Conservation (phyloP, 139 green algal genomes). For the Zygnema circumcarinatum region DNA sequence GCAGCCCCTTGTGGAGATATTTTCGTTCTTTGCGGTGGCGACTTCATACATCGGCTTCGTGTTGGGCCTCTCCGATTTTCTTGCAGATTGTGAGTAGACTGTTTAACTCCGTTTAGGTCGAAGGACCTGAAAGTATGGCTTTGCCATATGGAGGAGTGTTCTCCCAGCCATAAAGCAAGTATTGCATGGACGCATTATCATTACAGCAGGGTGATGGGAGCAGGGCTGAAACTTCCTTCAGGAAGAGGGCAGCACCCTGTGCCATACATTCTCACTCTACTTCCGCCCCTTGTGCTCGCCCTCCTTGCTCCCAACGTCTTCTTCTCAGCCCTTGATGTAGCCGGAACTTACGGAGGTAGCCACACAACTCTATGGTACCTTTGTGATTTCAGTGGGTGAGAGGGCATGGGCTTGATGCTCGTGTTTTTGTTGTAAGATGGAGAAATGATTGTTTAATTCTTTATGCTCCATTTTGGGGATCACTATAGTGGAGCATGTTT, state of each 20-base stretch:
- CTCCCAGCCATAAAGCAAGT: not conserved
- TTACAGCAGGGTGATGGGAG: not conserved
- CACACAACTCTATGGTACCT: too few relatives aligned
- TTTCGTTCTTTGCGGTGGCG: slow-evolving; percentile 78
- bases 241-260: slow-evolving; percentile 30
- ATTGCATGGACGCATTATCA: not conserved
- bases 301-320: slow-evolving; percentile 63
- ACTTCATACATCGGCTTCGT: slow-evolving; percentile 87
- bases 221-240: slow-evolving; percentile 64
- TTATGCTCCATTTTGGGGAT: too few relatives aligned
- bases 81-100: slow-evolving; percentile 65
- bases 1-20: slow-evolving; percentile 61
- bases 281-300: slow-evolving; percentile 71
- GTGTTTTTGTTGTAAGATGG: too few relatives aligned
- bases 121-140: not conserved
- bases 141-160: too few relatives aligned
- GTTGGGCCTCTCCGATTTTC: slow-evolving; percentile 80
- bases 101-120: not conserved
- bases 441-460: too few relatives aligned
- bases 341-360: slow-evolving; percentile 61
- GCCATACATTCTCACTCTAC: slow-evolving; percentile 63
- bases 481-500: too few relatives aligned
- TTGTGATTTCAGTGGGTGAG: too few relatives aligned
- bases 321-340: slow-evolving; percentile 60
- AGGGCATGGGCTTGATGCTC: too few relatives aligned